Base-by-base conservation (phyloP, 495 filamentous ascomycete species). In the Chaetomium fimeti region DNA sequence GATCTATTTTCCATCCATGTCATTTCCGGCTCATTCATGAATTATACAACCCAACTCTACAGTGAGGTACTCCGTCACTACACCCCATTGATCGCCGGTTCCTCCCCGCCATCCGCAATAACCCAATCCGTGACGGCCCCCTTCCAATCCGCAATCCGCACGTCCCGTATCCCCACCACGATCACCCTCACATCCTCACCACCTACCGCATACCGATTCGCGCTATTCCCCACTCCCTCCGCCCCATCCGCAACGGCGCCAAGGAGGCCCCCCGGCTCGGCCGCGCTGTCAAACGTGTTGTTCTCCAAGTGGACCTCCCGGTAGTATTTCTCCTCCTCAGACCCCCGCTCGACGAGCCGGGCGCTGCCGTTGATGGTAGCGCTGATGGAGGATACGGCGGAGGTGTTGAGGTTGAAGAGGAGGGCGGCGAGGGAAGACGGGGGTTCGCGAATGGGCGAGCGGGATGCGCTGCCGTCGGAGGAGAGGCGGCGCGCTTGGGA, bases 361-460 rank as follows among this genome's bases (percentile, higher is more conserved):
- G 94, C 93, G 36, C 84, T 79, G 11, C 94, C 94, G 68, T 93
- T 94, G 71, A 98, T 92, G 2, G 94, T 97, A 5, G 91, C 92
- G 67, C 87, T 91, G 75, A 98, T 98, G 70, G 87, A 90, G n/a
- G 86, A 90, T 62, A 98, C 78, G 12, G 88, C 89, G 38, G 88
- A 89, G 13, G 90, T 91, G 76, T 98, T 98, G 59, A 98, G 80
- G 77, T 93, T 93, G 67, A 93, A 81, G 16, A 98, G 83, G 42
- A 97, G 80, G 28, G 85, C 86, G 0, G 92, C 92, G 2, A 98
- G 83, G 29, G 87, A 89, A 40, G 87, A 89, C 1, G 85, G 84
- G 49, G 71, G 68, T 51, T 87, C 86, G 15, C 87, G 84, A 6
- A 84, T 84, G 13, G 88, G 86, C 6, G 85, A 87, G 45, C 60